phyloP scores from a whole-genome alignment of 257 asterid genomes.

The Solanum phureja region DNA sequence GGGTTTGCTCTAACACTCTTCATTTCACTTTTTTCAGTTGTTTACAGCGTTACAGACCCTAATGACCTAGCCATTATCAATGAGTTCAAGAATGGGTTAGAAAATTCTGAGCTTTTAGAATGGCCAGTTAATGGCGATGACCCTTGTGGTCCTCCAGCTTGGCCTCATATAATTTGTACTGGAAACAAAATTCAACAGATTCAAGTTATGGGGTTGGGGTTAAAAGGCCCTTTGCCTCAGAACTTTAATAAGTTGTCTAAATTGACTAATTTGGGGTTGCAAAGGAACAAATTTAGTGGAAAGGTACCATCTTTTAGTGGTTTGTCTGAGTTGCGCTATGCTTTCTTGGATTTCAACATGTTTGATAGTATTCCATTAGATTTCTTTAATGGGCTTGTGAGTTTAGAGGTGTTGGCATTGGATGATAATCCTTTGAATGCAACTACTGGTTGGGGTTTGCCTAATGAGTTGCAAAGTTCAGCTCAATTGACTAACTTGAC shows the following conservation, averaged over 20 bases:
- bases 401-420: constrained; percentile 75
- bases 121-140: constrained; percentile 66
- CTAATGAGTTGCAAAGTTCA: constrained; percentile 45
- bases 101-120: constrained; percentile 55
- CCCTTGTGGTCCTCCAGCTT: constrained; percentile 81
- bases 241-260: constrained; percentile 50
- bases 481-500: constrained; percentile 63
- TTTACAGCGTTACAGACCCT: constrained; percentile 42
- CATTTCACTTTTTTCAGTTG: constrained; percentile 17
- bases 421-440: constrained; percentile 63
- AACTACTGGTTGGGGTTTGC: constrained; percentile 61
- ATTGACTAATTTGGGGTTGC: constrained; percentile 58
- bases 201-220: constrained; percentile 65
- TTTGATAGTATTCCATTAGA: constrained; percentile 69
- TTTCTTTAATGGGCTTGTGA: constrained; percentile 66
- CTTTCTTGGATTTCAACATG: constrained; percentile 63
- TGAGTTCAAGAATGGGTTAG: constrained; percentile 51
- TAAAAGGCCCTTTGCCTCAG: constrained; percentile 63
- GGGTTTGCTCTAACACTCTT: constrained; percentile 15
- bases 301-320: constrained; percentile 71
- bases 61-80: constrained; percentile 49
- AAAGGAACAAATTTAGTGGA: constrained; percentile 56
- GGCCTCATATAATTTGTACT: constrained; percentile 59
- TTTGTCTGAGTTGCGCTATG: constrained; percentile 44
- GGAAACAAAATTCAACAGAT: constrained; percentile 56